These are phyloP conservation scores for Neonectria sp. DNA, from an alignment of 2,329 filamentous ascomycete genomes.

Conservation along the genomic window DNA sequence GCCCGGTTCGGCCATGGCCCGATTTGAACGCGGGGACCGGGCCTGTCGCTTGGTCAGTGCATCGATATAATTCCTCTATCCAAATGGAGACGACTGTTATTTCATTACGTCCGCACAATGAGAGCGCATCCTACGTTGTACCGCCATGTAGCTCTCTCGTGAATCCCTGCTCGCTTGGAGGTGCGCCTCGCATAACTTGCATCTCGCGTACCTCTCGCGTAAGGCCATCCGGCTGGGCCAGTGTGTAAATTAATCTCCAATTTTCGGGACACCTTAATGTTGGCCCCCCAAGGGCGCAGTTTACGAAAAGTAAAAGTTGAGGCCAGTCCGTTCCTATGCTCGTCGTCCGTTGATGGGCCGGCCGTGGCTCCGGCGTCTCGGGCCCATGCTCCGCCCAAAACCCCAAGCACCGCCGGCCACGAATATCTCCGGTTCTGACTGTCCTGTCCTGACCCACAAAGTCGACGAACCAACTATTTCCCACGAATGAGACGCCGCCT, in stretches of 20 bases:
- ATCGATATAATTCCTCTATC: conserved; percentile 8
- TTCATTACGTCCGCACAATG: not conserved
- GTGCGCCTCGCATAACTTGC: not conserved
- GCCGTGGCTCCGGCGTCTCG: conserved; percentile 25
- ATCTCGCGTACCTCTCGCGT: not conserved
- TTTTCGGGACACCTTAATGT: not conserved
- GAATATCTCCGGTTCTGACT: conserved; percentile 22
- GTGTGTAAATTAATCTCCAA: conserved; percentile 2
- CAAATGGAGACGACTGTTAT: not conserved
- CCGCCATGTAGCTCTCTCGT: not conserved
- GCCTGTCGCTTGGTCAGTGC: conserved; percentile 17
- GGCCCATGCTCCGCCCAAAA: conserved; percentile 28
- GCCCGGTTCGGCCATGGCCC: not conserved
- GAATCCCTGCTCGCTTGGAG: not conserved
- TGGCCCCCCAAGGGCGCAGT: not conserved
- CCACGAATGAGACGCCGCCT: conserved; percentile 25
- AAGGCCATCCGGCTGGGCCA: not conserved
- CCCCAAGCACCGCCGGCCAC: conserved; percentile 10
- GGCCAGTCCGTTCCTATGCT: conserved; percentile 21
- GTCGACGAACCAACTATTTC: conserved; percentile 23
- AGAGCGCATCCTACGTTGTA: conserved; percentile 3
- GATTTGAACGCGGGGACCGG: conserved; percentile 4
- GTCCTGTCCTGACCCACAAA: conserved; percentile 12
- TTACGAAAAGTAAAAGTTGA: conserved; percentile 6
- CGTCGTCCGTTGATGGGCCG: conserved; percentile 15